phyloP scores from a whole-genome alignment of 306 rosid species.

The Begonia masoniana region DNA sequence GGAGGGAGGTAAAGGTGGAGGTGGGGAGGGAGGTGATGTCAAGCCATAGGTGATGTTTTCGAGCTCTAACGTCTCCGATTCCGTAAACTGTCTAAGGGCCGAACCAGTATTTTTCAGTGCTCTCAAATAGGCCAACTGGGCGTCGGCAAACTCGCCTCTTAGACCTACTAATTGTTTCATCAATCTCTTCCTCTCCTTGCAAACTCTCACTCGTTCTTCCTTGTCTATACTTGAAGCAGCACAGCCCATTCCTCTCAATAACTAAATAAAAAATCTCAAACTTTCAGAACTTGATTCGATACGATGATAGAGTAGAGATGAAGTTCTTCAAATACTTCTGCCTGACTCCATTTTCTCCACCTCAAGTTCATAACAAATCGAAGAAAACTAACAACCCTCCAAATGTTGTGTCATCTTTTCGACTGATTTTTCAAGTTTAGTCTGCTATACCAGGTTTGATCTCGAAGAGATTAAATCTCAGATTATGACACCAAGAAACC shows the following conservation, averaged over 20 bases:
- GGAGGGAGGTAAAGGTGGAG: conserved; percentile 31
- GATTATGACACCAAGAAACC: too few species aligned
- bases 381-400: too few species aligned
- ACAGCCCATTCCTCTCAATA: conserved; percentile 51
- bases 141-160: conserved; percentile 70
- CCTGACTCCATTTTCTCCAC: too few species aligned
- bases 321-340: too few species aligned
- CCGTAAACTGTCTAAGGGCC: conserved; percentile 78
- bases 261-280: too few species aligned
- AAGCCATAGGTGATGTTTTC: conserved; percentile 32
- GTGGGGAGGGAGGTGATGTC: conserved; percentile 43
- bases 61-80: conserved; percentile 60
- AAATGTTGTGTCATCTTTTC: too few species aligned
- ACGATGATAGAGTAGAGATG: too few species aligned
- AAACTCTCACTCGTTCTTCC: conserved; percentile 49
- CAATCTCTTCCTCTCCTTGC: conserved; percentile 70
- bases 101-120: conserved; percentile 68
- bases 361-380: too few species aligned
- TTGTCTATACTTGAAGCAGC: conserved; percentile 52
- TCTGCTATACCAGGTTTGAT: too few species aligned
- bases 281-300: too few species aligned
- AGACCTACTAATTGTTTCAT: conserved; percentile 52
- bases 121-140: conserved; percentile 55
- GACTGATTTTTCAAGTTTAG: too few species aligned
- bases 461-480: too few species aligned